Percentiles rank a stretch among this genome's conserved stretches.
Evolutionary conservation across 208 protist species (phyloP).

Genomic region (Zelonia costaricensis): DNA sequence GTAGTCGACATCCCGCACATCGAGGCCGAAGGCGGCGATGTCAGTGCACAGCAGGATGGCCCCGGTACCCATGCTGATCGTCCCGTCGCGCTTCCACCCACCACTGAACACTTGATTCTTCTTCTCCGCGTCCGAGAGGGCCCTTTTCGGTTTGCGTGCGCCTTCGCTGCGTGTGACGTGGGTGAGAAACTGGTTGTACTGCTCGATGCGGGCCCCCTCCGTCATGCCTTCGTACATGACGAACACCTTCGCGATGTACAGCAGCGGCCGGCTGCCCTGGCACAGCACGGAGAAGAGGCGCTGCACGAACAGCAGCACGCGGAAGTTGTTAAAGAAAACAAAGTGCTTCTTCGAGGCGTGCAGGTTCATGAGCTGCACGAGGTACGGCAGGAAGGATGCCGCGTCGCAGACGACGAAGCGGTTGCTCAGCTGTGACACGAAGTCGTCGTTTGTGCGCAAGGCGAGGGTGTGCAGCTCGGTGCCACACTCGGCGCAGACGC

Average conservation of each 20-base stretch:
- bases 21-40: slow-evolving; percentile 87
- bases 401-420: slow-evolving; percentile 74
- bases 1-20: slow-evolving; percentile 93
- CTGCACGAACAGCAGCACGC: slow-evolving; percentile 70
- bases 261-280: slow-evolving; percentile 45
- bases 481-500: slow-evolving; percentile 18
- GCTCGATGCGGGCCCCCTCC: slow-evolving; percentile 66
- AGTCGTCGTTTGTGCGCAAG: slow-evolving; percentile 48
- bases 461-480: slow-evolving; percentile 44
- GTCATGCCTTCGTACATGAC: slow-evolving; percentile 89
- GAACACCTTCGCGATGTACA: slow-evolving; percentile 73
- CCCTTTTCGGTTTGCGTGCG: slow-evolving; percentile 26
- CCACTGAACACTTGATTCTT: slow-evolving; percentile 75
- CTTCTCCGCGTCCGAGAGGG: slow-evolving; percentile 63
- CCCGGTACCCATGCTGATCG: slow-evolving; percentile 59
- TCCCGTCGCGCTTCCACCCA: slow-evolving; percentile 79
- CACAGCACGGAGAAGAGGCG: slow-evolving; percentile 55
- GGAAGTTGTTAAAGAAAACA: slow-evolving; percentile 89
- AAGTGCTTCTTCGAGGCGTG: slow-evolving; percentile 92
- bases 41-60: slow-evolving; percentile 91
- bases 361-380: slow-evolving; percentile 87
- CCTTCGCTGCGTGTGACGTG: slow-evolving; percentile 27
- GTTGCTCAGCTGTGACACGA: slow-evolving; percentile 76
- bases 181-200: slow-evolving; percentile 87
- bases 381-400: slow-evolving; percentile 60